Evolutionary conservation across 106 monocot species (phyloP), one percentile per base, ranked within the genome.

Genomic region (Dioscorea alata): DNA sequence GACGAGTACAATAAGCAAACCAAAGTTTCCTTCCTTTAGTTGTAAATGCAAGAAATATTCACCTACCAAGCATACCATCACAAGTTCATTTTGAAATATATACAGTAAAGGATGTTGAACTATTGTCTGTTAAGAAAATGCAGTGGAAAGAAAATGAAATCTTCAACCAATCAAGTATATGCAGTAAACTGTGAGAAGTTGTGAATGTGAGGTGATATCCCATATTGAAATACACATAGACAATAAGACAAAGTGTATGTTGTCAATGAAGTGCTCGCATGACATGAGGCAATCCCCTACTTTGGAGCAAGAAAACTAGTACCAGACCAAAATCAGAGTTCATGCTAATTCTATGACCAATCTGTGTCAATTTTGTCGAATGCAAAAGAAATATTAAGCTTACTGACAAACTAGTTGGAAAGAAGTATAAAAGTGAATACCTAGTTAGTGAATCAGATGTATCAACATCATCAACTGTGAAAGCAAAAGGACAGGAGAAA

Each of bases 391-490:
- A 54, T 13, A 54, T 19, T 18, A 54, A 5, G 15, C 54, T 16
- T 54, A 0, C 15, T 13, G 13, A 3, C 4, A 21, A 65, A 13
- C 12, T 13, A 49, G 18, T 20, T 33, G 61, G 1, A 61, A 31
- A 50, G 63, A 69, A 12, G 3, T 4, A 17, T 52, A 32, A 61
- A 57, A 17, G 19, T 50, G 64, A 50, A 71, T 83, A 99, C 97
- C 97, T 83, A 59, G 64, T 71, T 67, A 85, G 93, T 20, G 87
- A 84, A 72, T 88, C 85, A 35, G 90, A 74, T 31, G 79, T 68
- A 79, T 89, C 92, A 67, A 99, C 78, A 71, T 99, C 90, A 77
- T 99, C 99, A 33, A 99, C 87, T 52, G 85, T 90, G 82, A 99
- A 99, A 35, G 87, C 93, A 84, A 99, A 99, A 35, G 87, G 93